Base-by-base conservation (phyloP, 176 grass and related monocot genomes). In the Triticum monococcum region DNA sequence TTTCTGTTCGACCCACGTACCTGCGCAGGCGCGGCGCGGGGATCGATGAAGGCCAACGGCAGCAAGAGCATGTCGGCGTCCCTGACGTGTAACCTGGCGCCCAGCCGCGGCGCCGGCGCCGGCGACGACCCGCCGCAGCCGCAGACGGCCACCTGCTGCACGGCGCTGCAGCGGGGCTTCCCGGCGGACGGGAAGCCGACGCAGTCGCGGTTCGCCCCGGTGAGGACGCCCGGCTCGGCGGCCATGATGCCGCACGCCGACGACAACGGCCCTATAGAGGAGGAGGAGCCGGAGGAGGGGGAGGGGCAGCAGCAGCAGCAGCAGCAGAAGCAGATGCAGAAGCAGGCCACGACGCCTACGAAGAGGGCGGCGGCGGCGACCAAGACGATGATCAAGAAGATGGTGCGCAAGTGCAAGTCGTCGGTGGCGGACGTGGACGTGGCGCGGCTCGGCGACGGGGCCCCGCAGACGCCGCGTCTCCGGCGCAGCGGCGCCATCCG, bases 401-500 rank as follows among this genome's bases (percentile, higher is more conserved):
- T 35, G 72, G 79, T 83, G 60, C 83, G 85, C 59, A 91, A 88
- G 68, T 91, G 88, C 73, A 94, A 89, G 82, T 84, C 87, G 16
- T 32, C 64, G 25, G 59, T 90, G 83, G 68, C 73, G 20, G 77
- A 75, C 56, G 28, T 84, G 62, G 64, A 87, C 28, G 83, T 68
- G 73, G 46, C 73, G 22, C 68, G 48, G 57, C 62, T 68, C 40
- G 43, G 38, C 12, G 45, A 48, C 18, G 82, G 16, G 68, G 78
- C 37, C 90, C 7, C 56, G 56, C 18, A 3, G 18, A 59, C 45
- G 46, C 6, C 95, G 16, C 70, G 79, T 61, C 84, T 97, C 81
- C 84, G 83, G 67, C 88, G 95, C 20, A 94, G 92, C 61, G 71
- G 78, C 9, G 95, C 81, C 56, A 31, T 97, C 22, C 86, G 95